Evolutionary conservation across 257 asterid genomes (phyloP), one percentile per base, ranked within the genome.

Genomic region (Rehmannia glutinosa): DNA sequence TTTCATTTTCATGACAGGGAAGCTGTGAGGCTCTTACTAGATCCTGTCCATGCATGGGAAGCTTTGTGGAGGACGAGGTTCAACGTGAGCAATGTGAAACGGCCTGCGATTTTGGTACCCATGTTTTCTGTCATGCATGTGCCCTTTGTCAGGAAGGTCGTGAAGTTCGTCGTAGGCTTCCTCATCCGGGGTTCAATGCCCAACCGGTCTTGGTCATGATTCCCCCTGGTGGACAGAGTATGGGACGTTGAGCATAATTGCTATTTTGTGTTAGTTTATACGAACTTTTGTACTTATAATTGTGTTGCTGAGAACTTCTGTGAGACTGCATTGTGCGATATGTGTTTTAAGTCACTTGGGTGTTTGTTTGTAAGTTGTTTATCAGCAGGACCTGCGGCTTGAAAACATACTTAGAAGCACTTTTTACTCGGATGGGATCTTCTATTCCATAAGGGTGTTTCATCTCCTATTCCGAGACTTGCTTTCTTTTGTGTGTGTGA

Each of bases 81-180:
- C 95, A 84, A 15, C 88, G 83, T 0, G 99, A 94, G 86, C 94
- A 82, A 30, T 94, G 92, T 27, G 97, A 94, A 64, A 80, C 84
- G 1, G 82, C 81, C 13, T 94, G 97, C 4, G 99, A 94, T 76
- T 73, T 91, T 25, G 96, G 85, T 9, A 85, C 97, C 12, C 99
- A 91, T 58, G 80, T 85, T 19, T 83, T 87, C 51, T 91, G 97
- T 78, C 99, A 94, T 39, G 74, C 87, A 5, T 94, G 97, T 38
- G 99, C 99, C 33, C 91, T 94, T 68, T 94, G 99, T 57, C 99
- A 91, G 66, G 99, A 94, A 79, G 97, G 92, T 35, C 97, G 99
- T 58, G 97, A 91, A 71, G 79, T 94, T 67, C 99, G 99, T 13
- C 99, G 97, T 9, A 86, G 96, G 85, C 79, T 94, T 73, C 88